Conservation (phyloP, 768 basidiomycete genomes). For the Auriculariales sp. region DNA sequence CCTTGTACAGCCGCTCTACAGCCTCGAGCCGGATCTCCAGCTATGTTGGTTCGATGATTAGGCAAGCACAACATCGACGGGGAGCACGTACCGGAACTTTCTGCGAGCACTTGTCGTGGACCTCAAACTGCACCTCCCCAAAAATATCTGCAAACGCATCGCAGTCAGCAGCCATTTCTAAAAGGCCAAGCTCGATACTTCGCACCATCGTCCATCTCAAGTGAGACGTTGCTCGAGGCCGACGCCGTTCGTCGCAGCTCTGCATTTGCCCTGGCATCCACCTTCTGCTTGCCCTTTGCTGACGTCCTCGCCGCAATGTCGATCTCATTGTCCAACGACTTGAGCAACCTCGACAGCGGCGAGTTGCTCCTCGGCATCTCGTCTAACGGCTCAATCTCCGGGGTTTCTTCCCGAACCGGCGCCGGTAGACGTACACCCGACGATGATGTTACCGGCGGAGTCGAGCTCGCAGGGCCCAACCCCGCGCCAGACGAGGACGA, state of each 20-base stretch:
- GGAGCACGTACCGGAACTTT: constrained; percentile 17
- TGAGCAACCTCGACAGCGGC: neutral
- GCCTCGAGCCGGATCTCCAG: neutral
- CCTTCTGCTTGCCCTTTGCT: too few relatives aligned
- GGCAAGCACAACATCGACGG: too few relatives aligned
- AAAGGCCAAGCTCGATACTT: too few relatives aligned
- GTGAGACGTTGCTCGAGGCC: neutral
- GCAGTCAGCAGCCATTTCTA: neutral
- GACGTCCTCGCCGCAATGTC: too few relatives aligned
- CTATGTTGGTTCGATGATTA: neutral
- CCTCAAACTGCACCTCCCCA: constrained; percentile 11
- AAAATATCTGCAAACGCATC: constrained; percentile 9
- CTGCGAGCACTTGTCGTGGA: constrained; percentile 15
- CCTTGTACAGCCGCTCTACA: neutral
- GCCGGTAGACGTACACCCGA: too few relatives aligned
- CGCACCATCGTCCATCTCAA: constrained; percentile 2
- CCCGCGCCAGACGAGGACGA: neutral
- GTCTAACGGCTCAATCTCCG: too few relatives aligned
- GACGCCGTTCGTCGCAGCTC: neutral
- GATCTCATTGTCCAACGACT: neutral
- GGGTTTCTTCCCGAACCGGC: too few relatives aligned
- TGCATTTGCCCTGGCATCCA: neutral
- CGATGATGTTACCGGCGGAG: neutral
- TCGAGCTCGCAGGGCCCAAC: neutral
- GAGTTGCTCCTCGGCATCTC: neutral